Evolutionary conservation across 2,329 filamentous ascomycete genomes (phyloP).

Genomic region (Paraconiothyrium sp.): DNA sequence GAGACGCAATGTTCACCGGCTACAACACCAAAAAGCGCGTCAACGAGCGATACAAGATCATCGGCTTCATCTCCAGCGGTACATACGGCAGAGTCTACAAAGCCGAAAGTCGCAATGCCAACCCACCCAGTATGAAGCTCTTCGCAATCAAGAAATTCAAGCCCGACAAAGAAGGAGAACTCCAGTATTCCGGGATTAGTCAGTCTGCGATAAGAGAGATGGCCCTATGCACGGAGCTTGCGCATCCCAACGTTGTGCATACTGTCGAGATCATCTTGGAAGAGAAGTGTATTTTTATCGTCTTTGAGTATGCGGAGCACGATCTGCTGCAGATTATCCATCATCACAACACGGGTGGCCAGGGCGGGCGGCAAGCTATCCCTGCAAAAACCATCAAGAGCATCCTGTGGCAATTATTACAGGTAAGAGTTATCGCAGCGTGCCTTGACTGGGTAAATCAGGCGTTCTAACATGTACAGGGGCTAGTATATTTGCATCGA

Average conservation of each 20-base stretch:
- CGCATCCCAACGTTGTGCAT: slow-evolving; percentile 87
- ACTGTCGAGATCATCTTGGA: slow-evolving; percentile 96
- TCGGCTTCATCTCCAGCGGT: slow-evolving; percentile 97
- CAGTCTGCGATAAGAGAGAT: slow-evolving; percentile 98
- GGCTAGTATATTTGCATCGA: slow-evolving; percentile 90
- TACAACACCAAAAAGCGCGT: slow-evolving; percentile 83
- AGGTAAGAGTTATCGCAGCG: slow-evolving; percentile 47
- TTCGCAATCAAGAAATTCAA: slow-evolving; percentile 99
- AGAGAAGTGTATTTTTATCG: slow-evolving; percentile 99
- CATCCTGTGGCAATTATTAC: slow-evolving; percentile 94
- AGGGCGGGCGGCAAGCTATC: slow-evolving; percentile 87
- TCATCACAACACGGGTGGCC: slow-evolving; percentile 74
- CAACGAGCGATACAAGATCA: slow-evolving; percentile 91
- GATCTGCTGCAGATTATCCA: slow-evolving; percentile 98
- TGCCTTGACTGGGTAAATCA: not conserved
- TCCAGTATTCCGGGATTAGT: slow-evolving; percentile 96
- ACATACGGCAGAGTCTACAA: slow-evolving; percentile 99
- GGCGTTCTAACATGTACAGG: slow-evolving; percentile 48
- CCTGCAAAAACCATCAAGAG: slow-evolving; percentile 89
- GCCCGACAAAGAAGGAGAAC: slow-evolving; percentile 96
- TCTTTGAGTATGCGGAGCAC: slow-evolving; percentile 98
- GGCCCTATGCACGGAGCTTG: slow-evolving; percentile 92
- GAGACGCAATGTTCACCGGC: slow-evolving; percentile 54
- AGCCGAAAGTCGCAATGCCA: slow-evolving; percentile 68
- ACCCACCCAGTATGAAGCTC: slow-evolving; percentile 77